A percentile compares a stretch with the other conserved stretches of the same genome.
Conservation (phyloP, 768 basidiomycete genomes). For the Russula vinacea region DNA sequence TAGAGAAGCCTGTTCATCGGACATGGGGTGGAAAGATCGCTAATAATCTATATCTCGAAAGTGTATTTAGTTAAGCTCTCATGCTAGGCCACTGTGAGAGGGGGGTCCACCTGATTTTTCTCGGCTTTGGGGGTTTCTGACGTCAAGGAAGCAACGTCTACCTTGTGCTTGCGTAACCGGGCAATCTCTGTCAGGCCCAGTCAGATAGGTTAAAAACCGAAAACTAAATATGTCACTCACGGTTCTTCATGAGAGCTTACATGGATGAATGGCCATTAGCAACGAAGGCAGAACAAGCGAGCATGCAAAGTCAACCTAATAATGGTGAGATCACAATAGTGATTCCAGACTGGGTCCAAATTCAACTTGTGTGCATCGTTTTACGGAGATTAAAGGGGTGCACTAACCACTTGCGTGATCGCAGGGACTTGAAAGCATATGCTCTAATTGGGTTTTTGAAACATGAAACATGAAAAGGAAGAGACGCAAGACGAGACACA, state of each 20-base stretch:
- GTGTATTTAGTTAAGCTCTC: not conserved
- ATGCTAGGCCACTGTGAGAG: not conserved
- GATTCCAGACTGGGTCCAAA: slow-evolving; percentile 47
- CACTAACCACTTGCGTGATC: slow-evolving; percentile 53
- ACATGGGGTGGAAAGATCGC: slow-evolving; percentile 57
- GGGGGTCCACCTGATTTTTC: slow-evolving; percentile 47
- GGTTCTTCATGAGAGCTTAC: slow-evolving; percentile 79
- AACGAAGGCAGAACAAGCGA: not conserved
- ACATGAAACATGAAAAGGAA: not conserved
- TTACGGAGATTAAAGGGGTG: not conserved
- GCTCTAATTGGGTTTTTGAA: slow-evolving; percentile 48
- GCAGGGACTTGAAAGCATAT: slow-evolving; percentile 86
- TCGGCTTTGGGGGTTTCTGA: slow-evolving; percentile 61
- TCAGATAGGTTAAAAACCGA: not conserved
- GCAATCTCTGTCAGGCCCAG: slow-evolving; percentile 52
- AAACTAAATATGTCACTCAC: slow-evolving; percentile 42
- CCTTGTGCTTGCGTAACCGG: slow-evolving; percentile 49
- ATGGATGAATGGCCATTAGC: not conserved
- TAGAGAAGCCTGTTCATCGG: slow-evolving; percentile 66
- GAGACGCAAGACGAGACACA: not conserved
- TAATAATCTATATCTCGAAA: slow-evolving; percentile 47
- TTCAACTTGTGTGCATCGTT: not conserved
- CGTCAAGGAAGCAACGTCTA: slow-evolving; percentile 59
- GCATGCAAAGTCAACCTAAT: slow-evolving; percentile 47
- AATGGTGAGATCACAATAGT: slow-evolving; percentile 77